Conservation (phyloP, 441 rosid species). For the Kokia cookei region DNA sequence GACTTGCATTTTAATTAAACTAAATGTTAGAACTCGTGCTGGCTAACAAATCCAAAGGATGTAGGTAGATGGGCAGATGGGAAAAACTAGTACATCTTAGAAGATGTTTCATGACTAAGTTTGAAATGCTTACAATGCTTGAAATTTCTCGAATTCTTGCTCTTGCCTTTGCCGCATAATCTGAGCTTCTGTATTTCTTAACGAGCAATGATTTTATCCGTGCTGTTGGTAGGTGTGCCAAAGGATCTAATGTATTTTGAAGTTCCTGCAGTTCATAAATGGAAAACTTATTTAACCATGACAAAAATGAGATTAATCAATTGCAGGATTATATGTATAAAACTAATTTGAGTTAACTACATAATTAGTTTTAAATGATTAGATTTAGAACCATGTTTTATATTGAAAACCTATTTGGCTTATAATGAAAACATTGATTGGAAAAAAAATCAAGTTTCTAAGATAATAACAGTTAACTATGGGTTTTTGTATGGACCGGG, state of each 20-base stretch:
- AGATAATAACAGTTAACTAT: neutral
- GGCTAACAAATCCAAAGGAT: neutral
- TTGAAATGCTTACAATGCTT: constrained; percentile 36
- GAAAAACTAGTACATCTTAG: neutral
- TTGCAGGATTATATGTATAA: neutral
- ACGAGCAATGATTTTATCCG: constrained; percentile 50
- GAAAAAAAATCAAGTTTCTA: neutral
- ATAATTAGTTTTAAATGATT: neutral
- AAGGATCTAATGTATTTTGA: constrained; percentile 38
- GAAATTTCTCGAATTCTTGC: constrained; percentile 43
- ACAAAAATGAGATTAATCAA: neutral
- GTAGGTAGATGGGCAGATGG: neutral
- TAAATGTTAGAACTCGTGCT: neutral
- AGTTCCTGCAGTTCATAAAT: constrained; percentile 29
- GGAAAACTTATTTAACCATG: constrained; percentile 3
- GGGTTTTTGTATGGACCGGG: neutral
- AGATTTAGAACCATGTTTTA: neutral
- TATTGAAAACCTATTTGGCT: too few species aligned
- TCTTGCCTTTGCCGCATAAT: constrained; percentile 40
- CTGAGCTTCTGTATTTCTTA: constrained; percentile 48
- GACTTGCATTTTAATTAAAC: neutral
- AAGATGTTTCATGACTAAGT: neutral
- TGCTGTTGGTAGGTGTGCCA: constrained; percentile 33
- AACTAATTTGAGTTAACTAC: neutral
- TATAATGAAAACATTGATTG: neutral